Evolutionary conservation across 106 monocot species (phyloP), one percentile per base, ranked within the genome.

Genomic region (Cymbidium sinense): DNA sequence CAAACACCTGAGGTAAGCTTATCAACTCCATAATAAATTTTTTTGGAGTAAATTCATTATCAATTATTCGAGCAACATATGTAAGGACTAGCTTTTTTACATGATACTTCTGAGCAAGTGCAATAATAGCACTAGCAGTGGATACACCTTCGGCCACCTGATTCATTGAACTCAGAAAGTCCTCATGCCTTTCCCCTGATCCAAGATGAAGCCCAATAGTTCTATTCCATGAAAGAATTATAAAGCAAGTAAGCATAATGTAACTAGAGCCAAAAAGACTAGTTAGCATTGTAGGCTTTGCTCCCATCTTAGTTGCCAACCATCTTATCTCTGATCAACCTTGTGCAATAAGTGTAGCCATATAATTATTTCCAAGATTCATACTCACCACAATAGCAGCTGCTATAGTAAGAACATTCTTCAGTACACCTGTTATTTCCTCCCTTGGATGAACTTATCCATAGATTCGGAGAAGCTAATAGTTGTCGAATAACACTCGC

Each of bases 101-200:
- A 61, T 98, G 69, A 64, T 98, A 98, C 76, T 90, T 98, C 84
- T 98, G 87, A 75, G 94, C 98, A 82, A 98, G 79, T 31, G 90
- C 94, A 83, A 98, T 94, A 52, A 94, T 92, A 78, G 98, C 94
- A 51, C 94, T 90, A 83, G 98, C 98, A 65, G 98, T 94, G n/a
- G 98, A 90, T 65, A 98, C 94, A 85, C 98, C 98, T 98, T 94
- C 98, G 83, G 94, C 98, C 35, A 98, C 91, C 96, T 98, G 98
- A 84, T 85, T 98, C 90, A 92, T 98, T 58, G 98, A 94, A 72
- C 79, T 84, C 34, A 98, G 78, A 84, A 98, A 94, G 64, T 98
- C 87, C 64, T 94, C 98, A 78, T 94, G 94, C 50, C 71, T 98
- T 79, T 98, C 98, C 75, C 98, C 98, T 11, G 91, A 90, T 52